Evolutionary conservation across 768 basidiomycete species (phyloP).

Genomic region (Suillus ampliporus): DNA sequence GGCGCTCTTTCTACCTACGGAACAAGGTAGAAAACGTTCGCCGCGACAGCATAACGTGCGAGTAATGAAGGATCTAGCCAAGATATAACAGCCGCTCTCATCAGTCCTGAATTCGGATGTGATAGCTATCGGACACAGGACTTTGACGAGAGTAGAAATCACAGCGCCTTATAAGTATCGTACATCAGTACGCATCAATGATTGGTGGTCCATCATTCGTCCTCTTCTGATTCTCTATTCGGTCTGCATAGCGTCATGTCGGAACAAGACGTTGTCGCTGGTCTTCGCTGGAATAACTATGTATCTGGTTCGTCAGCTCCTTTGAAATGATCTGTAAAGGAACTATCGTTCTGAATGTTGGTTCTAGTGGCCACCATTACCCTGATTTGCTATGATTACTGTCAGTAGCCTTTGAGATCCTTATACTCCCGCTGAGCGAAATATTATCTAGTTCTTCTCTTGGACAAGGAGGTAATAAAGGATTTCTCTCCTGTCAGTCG

Average conservation of each 20-base stretch:
- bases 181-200: neutral
- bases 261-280: neutral
- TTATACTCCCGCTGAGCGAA: neutral
- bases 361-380: neutral
- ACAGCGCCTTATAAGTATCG: neutral
- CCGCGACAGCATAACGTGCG: neutral
- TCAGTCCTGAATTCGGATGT: neutral
- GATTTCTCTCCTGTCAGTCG: neutral
- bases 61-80: neutral
- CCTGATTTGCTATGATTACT: neutral
- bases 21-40: neutral
- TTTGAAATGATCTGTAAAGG: neutral
- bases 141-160: too few species aligned
- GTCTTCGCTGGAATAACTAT: conserved; percentile 2
- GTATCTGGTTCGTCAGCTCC: neutral
- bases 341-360: neutral
- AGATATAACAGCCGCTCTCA: neutral
- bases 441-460: neutral
- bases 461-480: neutral
- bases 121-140: neutral
- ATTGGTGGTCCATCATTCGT: neutral
- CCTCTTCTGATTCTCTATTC: neutral
- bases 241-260: neutral
- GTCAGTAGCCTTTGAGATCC: neutral
- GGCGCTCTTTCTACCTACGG: neutral